Conservation (phyloP, 2,329 filamentous ascomycete genomes). For the Torrubiellomyces zombiae region DNA sequence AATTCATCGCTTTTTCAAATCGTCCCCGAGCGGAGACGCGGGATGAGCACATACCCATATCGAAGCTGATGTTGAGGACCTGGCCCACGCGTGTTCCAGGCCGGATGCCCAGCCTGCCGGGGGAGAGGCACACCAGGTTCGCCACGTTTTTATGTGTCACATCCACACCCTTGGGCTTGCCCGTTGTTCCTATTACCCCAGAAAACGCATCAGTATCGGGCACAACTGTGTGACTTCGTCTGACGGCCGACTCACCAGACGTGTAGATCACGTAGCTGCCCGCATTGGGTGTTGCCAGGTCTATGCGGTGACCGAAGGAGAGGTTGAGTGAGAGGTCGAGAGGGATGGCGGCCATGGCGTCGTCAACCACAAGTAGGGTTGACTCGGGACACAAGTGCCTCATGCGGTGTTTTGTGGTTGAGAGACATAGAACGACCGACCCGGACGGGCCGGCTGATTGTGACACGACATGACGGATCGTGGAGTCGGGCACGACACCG, state of each 20-base stretch:
- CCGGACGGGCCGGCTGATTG: slow-evolving; percentile 24
- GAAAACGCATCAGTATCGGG: slow-evolving; percentile 2
- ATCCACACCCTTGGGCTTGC: slow-evolving; percentile 41
- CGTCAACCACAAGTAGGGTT: slow-evolving; percentile 14
- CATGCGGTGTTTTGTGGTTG: slow-evolving; percentile 18
- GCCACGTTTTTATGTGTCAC: slow-evolving; percentile 37
- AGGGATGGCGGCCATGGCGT: slow-evolving; percentile 2
- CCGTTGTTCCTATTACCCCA: slow-evolving; percentile 35
- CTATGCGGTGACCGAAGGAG: slow-evolving; percentile 8
- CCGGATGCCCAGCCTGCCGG: slow-evolving; percentile 32
- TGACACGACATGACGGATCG: slow-evolving; percentile 30
- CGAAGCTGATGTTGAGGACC: slow-evolving; percentile 40
- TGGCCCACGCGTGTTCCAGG: slow-evolving; percentile 35
- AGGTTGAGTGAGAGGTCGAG: slow-evolving; percentile 1
- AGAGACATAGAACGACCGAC: slow-evolving; percentile 28
- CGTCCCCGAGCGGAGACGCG: too few relatives aligned
- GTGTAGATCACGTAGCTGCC: slow-evolving; percentile 37
- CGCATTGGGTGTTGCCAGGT: slow-evolving; percentile 17
- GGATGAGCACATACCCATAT: slow-evolving; percentile 40
- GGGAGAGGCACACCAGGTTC: slow-evolving; percentile 33
- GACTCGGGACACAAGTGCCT: slow-evolving; percentile 9
- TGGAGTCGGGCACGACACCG: slow-evolving; percentile 29
- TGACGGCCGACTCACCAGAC: slow-evolving; percentile 29
- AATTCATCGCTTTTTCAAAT: too few relatives aligned
- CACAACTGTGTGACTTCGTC: too few relatives aligned